These are phyloP conservation scores for Mycena sanguinolenta DNA, from an alignment of 768 basidiomycete genomes.

Conservation along the genomic window DNA sequence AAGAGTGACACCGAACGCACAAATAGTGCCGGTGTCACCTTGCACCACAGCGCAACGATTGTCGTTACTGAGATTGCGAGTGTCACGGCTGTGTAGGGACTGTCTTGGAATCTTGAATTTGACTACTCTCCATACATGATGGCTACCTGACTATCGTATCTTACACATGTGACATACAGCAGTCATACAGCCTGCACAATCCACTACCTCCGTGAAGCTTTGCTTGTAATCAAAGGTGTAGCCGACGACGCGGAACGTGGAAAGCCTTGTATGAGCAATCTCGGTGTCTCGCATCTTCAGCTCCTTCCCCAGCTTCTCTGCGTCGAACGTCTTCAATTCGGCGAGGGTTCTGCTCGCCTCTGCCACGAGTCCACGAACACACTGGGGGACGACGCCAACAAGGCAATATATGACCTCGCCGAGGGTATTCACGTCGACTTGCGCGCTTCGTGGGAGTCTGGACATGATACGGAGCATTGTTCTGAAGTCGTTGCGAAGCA, in stretches of 20 bases:
- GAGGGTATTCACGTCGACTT: not conserved
- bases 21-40: too few species aligned
- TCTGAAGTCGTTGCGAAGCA: conserved; percentile 16
- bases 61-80: too few species aligned
- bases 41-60: too few species aligned
- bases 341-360: conserved; percentile 14
- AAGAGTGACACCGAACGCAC: too few species aligned
- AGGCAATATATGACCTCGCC: conserved; percentile 17
- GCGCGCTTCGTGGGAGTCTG: conserved; percentile 9
- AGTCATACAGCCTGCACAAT: not conserved
- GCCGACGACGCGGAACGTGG: conserved; percentile 12
- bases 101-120: too few species aligned
- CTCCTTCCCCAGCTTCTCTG: conserved; percentile 12
- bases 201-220: conserved; percentile 12
- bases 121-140: too few species aligned
- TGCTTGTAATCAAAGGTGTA: conserved; percentile 12
- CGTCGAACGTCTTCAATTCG: conserved; percentile 10
- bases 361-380: conserved; percentile 11
- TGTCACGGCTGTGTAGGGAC: too few species aligned
- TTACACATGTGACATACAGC: not conserved
- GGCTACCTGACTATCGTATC: too few species aligned
- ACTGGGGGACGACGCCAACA: conserved; percentile 9
- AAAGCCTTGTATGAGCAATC: too few species aligned
- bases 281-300: conserved; percentile 3
- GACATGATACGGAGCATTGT: conserved; percentile 17